These are phyloP conservation scores for Plectosphaerella sp. DNA, from an alignment of 2,329 filamentous ascomycete species.

Conservation along the genomic window DNA sequence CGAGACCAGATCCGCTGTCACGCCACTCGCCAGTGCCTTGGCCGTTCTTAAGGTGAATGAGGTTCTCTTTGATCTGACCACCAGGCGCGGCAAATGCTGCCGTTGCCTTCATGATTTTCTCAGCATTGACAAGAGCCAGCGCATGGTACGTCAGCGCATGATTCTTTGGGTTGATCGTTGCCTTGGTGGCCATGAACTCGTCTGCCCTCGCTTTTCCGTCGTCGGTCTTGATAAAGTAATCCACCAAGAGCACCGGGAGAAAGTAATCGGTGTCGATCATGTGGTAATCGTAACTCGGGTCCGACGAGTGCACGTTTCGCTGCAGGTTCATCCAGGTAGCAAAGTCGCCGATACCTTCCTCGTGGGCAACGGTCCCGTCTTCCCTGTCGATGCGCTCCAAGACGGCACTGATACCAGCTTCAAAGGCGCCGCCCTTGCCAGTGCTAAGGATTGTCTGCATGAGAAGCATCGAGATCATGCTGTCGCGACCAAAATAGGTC, in stretches of 20 bases:
- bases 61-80: constrained; percentile 45
- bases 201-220: constrained; percentile 26
- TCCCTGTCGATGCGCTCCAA: constrained; percentile 56
- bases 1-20: constrained; percentile 55
- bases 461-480: constrained; percentile 56
- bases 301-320: constrained; percentile 45
- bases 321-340: constrained; percentile 55
- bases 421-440: constrained; percentile 49
- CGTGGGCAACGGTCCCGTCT: constrained; percentile 59
- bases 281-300: constrained; percentile 51
- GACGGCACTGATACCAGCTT: constrained; percentile 57
- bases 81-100: constrained; percentile 42
- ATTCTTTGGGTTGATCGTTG: constrained; percentile 46
- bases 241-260: constrained; percentile 51
- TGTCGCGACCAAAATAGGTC: constrained; percentile 64
- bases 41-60: constrained; percentile 52
- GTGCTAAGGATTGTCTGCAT: constrained; percentile 53
- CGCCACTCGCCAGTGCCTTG: constrained; percentile 59
- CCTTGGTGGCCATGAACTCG: constrained; percentile 33
- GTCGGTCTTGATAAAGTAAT: constrained; percentile 49
- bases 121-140: constrained; percentile 45
- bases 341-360: constrained; percentile 63
- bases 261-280: constrained; percentile 63
- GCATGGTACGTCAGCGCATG: constrained; percentile 46
- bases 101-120: constrained; percentile 54